These are phyloP conservation scores for Tranzscheliella williamsii DNA, from an alignment of 1,284 basidiomycete genomes.

Conservation along the genomic window DNA sequence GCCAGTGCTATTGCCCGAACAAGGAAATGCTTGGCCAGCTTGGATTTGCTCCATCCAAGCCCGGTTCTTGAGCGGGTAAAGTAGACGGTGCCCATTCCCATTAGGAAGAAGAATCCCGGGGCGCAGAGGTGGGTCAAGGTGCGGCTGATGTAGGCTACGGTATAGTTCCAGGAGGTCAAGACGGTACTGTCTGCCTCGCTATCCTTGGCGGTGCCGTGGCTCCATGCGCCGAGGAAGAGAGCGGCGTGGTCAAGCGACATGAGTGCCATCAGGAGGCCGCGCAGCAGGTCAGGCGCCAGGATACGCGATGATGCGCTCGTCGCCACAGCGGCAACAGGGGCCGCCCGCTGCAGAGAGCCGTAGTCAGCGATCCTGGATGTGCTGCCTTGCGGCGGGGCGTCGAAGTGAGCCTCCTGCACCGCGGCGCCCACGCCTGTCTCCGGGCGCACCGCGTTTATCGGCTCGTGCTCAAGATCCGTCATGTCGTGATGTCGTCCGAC, in stretches of 20 bases:
- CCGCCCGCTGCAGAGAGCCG: too few species aligned
- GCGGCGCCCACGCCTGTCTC: too few species aligned
- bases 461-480: too few species aligned
- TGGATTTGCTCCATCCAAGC: constrained; percentile 12
- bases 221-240: constrained; percentile 33
- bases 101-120: constrained; percentile 41
- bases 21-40: constrained; percentile 20
- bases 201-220: constrained; percentile 34
- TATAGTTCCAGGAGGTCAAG: constrained; percentile 23
- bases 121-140: constrained; percentile 44
- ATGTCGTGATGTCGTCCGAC: too few species aligned
- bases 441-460: too few species aligned
- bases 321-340: too few species aligned
- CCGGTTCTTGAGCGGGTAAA: constrained; percentile 20
- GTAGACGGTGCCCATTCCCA: constrained; percentile 47
- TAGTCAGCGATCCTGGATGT: too few species aligned
- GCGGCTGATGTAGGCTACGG: constrained; percentile 15
- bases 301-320: constrained; percentile 14
- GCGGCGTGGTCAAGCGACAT: constrained; percentile 47
- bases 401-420: too few species aligned
- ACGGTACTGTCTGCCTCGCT: constrained; percentile 21
- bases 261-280: constrained; percentile 42
- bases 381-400: too few species aligned
- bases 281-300: constrained; percentile 44
- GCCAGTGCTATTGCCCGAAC: constrained; percentile 23